A percentile compares a stretch with the other conserved stretches of the same genome.
Evolutionary conservation across 192 early-diverging fungal species (phyloP).

Genomic region (Coemansia sp.): DNA sequence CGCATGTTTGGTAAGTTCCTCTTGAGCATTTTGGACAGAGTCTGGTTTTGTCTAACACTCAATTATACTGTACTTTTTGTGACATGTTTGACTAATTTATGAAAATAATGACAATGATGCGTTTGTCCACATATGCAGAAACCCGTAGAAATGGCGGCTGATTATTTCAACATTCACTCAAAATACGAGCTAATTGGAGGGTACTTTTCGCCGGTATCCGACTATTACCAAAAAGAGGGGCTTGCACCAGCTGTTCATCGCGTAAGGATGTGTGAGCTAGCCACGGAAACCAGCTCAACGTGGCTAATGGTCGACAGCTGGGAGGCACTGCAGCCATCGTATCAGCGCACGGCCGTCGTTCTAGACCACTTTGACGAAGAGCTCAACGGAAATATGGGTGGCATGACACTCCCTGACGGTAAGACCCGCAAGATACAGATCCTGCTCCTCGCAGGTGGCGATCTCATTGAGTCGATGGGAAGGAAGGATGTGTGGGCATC

Average conservation of each 20-base stretch:
- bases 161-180: slow-evolving; percentile 67
- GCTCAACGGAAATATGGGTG: slow-evolving; percentile 74
- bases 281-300: slow-evolving; percentile 74
- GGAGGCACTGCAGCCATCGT: slow-evolving; percentile 80
- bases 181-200: slow-evolving; percentile 90
- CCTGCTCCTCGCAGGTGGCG: slow-evolving; percentile 94
- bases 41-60: neutral
- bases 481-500: slow-evolving; percentile 85
- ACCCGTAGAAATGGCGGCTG: slow-evolving; percentile 85
- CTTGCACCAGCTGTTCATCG: slow-evolving; percentile 84
- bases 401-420: slow-evolving; percentile 60
- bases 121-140: slow-evolving; percentile 11
- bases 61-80: neutral
- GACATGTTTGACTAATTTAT: neutral
- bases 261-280: slow-evolving; percentile 90
- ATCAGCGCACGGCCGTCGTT: slow-evolving; percentile 84
- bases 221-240: slow-evolving; percentile 91
- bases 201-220: slow-evolving; percentile 96
- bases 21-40: neutral
- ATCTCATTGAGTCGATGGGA: slow-evolving; percentile 95
- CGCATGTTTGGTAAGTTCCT: slow-evolving; percentile 92
- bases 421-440: slow-evolving; percentile 66
- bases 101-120: neutral
- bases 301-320: slow-evolving; percentile 98
- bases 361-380: slow-evolving; percentile 93